Percentiles rank a stretch among this genome's conserved stretches.
Evolutionary conservation across 208 protist genomes (phyloP).

Genomic region (Trypanosoma melophagium): DNA sequence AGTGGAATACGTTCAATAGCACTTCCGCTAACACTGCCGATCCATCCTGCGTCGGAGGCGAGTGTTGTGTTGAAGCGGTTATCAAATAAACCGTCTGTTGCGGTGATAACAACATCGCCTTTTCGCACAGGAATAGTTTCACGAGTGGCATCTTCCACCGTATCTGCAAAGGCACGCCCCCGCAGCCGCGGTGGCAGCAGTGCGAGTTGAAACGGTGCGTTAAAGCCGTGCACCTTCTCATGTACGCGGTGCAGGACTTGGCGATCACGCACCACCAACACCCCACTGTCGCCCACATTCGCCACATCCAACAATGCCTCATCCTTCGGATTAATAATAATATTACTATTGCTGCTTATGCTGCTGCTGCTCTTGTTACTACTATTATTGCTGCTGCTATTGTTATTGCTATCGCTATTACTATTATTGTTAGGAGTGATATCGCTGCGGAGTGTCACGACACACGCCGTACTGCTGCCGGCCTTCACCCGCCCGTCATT

Average conservation of each 20-base stretch:
- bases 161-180: constrained; percentile 73
- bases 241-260: constrained; percentile 75
- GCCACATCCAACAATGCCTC: constrained; percentile 90
- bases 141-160: constrained; percentile 65
- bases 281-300: constrained; percentile 90
- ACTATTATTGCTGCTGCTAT: too few relatives aligned
- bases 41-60: constrained; percentile 75
- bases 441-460: constrained; percentile 64
- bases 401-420: too few relatives aligned
- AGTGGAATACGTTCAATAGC: constrained; percentile 69
- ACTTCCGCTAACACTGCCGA: constrained; percentile 68
- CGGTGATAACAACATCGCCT: constrained; percentile 91
- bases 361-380: too few relatives aligned
- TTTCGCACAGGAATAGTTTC: constrained; percentile 77
- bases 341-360: too few relatives aligned
- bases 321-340: too few relatives aligned
- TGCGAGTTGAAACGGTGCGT: constrained; percentile 91
- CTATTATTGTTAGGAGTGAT: too few relatives aligned
- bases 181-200: constrained; percentile 69
- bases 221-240: constrained; percentile 91
- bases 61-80: constrained; percentile 90
- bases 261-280: constrained; percentile 83
- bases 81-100: constrained; percentile 94
- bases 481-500: constrained; percentile 79
- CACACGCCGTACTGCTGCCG: constrained; percentile 89